These are phyloP conservation scores for Areca catechu DNA, from an alignment of 176 grass and related monocot genomes.

Conservation along the genomic window DNA sequence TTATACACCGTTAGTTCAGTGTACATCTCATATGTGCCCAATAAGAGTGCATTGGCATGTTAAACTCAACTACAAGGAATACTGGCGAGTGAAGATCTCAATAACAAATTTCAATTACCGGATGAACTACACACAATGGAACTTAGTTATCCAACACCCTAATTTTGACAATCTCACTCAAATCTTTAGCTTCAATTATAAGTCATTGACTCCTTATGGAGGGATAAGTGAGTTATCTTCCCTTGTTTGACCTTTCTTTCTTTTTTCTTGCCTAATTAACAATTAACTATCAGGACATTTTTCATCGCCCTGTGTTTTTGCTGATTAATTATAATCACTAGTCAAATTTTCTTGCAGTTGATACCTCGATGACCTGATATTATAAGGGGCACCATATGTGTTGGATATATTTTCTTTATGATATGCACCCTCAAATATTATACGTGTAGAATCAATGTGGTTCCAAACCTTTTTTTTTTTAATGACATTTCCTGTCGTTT, in stretches of 20 bases:
- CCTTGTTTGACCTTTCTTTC: neutral
- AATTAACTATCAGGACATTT: no score
- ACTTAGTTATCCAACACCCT: slow-evolving; percentile 55
- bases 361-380: no score
- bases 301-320: no score
- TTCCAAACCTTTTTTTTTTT: no score
- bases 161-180: slow-evolving; percentile 59
- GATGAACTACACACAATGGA: slow-evolving; percentile 79
- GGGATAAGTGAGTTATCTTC: slow-evolving; percentile 46
- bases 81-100: slow-evolving; percentile 59
- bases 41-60: slow-evolving; percentile 83
- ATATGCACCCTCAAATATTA: no score
- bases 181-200: slow-evolving; percentile 72
- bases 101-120: slow-evolving; percentile 69
- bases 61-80: slow-evolving; percentile 62
- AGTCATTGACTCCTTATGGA: slow-evolving; percentile 43
- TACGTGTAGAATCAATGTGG: no score
- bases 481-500: neutral
- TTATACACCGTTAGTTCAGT: slow-evolving; percentile 46
- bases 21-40: slow-evolving; percentile 68
- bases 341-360: no score
- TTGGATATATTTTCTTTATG: no score
- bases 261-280: no score
- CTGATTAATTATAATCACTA: no score
- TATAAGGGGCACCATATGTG: no score